Base-by-base conservation (phyloP, 2,329 filamentous ascomycete genomes). In the Aspergillus pseudoviridinutans region DNA sequence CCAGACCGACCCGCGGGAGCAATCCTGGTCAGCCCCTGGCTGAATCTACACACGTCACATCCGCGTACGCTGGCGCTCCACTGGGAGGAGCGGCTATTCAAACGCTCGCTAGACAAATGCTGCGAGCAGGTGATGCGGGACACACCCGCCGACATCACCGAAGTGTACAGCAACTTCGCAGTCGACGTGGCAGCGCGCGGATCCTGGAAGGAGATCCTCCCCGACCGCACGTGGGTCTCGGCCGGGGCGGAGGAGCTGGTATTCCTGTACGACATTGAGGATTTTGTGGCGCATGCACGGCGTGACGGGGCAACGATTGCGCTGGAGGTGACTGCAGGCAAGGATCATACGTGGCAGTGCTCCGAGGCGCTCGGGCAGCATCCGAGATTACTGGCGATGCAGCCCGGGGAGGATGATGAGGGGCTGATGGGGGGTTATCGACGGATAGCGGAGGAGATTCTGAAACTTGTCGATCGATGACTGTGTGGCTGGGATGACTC, bases 401-500 rank as follows among this genome's bases (percentile, higher is more conserved):
- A 46, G 12, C 38, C 54, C 28, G 58, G 51, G 6, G 54, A 53
- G 28, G 41, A 56, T 49, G 41, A 52, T 4, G 35, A 32, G 9
- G 56, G 42, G 8, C 38, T 60, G 20, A 58, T 60, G 55, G 24
- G 7, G 5, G 58, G 58, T 29, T 60, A 58, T 49, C 38, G 53
- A 27, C 51, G 25, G 22, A 51, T 60, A 22, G 58, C 55, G 10
- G 72, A 67, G 29, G 67, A 67, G 6, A 87, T 76, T 17, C n/a
- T 58, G 44, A 52, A 38, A 4, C 38, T 58, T 44, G 8, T 22
- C 41, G 41, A 44, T 44, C 41, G 17, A 44, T 44, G 41, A 44
- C 41, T 5, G n/a, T 44, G 41, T 10, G 41, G 41, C 41, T 44
- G 41, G 9, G 41, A 12, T 12, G 28, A 29, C 10, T 12, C 4